phyloP scores from a whole-genome alignment of 164 flowering plant genomes.

The Vitis rotundifolia region DNA sequence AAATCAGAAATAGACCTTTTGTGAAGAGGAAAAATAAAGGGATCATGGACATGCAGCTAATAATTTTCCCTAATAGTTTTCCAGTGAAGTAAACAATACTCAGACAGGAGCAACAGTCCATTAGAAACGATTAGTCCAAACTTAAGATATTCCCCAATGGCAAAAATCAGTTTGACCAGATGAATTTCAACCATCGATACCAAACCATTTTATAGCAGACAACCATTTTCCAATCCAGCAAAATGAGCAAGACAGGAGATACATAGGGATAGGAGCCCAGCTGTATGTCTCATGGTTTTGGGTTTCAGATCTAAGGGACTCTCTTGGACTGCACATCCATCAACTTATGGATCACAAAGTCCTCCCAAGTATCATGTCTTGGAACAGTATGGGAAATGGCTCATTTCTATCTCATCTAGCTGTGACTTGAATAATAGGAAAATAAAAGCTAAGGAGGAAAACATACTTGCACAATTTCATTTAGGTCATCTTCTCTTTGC shows the following conservation, averaged over 20 bases:
- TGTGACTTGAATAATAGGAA: not conserved
- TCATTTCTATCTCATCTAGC: not conserved
- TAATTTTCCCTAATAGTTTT: not conserved
- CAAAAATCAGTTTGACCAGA: not conserved
- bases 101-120: not conserved
- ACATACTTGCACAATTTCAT: conserved; percentile 97
- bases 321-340: not conserved
- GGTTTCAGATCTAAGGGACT: not conserved
- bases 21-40: not conserved
- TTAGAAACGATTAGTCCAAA: not conserved
- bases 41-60: not conserved
- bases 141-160: not conserved
- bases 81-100: not conserved
- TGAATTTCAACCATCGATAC: not conserved
- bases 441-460: conserved; percentile 3
- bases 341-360: not conserved
- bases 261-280: not conserved
- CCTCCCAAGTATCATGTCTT: not conserved
- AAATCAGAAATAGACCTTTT: conserved; percentile 7
- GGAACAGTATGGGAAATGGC: not conserved
- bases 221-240: not conserved
- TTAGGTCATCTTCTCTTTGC: conserved; percentile 97
- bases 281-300: not conserved
- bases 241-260: not conserved
- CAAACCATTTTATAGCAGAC: not conserved